Percentiles rank a stretch among this genome's conserved stretches.
phyloP scores from a whole-genome alignment of 2,329 filamentous ascomycete genomes.

The Phialocephala sp. region DNA sequence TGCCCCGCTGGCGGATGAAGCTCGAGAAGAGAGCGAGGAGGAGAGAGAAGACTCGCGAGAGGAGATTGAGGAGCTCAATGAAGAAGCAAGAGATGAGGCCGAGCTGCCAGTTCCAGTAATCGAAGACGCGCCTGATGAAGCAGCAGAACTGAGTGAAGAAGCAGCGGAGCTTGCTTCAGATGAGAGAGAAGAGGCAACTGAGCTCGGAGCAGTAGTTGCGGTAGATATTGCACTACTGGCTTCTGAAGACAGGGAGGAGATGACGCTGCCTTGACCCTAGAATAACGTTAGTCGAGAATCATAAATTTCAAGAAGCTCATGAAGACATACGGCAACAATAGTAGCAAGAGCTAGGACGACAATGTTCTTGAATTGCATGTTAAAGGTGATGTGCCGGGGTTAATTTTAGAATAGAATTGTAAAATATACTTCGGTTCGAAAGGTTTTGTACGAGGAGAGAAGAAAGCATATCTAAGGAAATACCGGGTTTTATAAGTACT shows the following conservation, averaged over 20 bases:
- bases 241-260: constrained; percentile 19
- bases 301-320: not conserved
- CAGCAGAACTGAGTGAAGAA: constrained; percentile 19
- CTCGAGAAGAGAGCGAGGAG: constrained; percentile 17
- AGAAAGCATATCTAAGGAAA: constrained; percentile 1
- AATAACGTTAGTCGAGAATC: constrained; percentile 6
- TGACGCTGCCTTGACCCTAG: constrained; percentile 28
- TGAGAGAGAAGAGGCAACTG: constrained; percentile 21
- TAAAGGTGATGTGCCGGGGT: constrained; percentile 15
- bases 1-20: not conserved
- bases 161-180: constrained; percentile 20
- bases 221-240: constrained; percentile 19
- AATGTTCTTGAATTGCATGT: constrained; percentile 41
- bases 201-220: constrained; percentile 21
- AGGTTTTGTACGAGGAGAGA: not conserved
- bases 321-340: constrained; percentile 29
- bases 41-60: constrained; percentile 15
- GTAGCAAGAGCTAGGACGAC: constrained; percentile 38
- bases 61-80: constrained; percentile 14
- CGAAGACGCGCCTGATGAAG: constrained; percentile 11
- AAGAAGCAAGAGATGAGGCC: constrained; percentile 12
- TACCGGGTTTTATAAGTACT: not conserved
- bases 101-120: constrained; percentile 18
- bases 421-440: not conserved
- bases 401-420: not conserved